Base-by-base conservation (phyloP, 106 monocot species). In the Allium fistulosum region DNA sequence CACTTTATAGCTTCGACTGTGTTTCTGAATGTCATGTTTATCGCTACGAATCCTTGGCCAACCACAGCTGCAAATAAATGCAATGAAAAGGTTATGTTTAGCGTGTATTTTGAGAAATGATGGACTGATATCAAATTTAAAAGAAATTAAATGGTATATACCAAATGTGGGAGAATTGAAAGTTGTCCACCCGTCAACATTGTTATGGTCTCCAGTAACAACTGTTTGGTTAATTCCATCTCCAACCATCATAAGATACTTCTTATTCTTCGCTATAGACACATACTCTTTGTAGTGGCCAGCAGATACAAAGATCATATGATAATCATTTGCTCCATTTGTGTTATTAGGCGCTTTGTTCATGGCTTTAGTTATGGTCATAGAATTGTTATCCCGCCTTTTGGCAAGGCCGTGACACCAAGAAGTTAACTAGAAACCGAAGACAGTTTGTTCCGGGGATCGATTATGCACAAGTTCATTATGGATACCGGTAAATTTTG, bases 21-120 rank as follows among this genome's bases (percentile, higher is more conserved):
- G 85, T 92, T 92, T 17, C 50, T 65, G 61, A 92, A 71, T 2
- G 88, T 85, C 66, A 92, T 77, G 80, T 88, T 88, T 15, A 80
- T 66, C 5, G 80, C 83, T 16, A 85, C 85, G 61, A 92, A 88
- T 9, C 88, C 92, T 78, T 88, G 74, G 3, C 88, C 92, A 0
- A 83, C 72, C 4, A 92, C 92, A 59, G 83, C 92, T 92, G 75
- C 75, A n/a, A n/a, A n/a, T n/a, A 55, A 11, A 12, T 12, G 53
- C 53, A 3, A 6, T 55, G 13, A 12, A 55, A 6, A 15, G 53
- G 53, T 55, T 74, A 82, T 26, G 59, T 16, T 15, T 28, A n/a
- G 7, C 53, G 53, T 11, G 53, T 55, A 2, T 3, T 11, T 11
- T 55, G 13, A 55, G 11, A 55, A 55, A 5, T 2, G 53, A 5